Conservation (phyloP, 1,284 basidiomycete genomes). For the Cystobasidiaceae sp. region DNA sequence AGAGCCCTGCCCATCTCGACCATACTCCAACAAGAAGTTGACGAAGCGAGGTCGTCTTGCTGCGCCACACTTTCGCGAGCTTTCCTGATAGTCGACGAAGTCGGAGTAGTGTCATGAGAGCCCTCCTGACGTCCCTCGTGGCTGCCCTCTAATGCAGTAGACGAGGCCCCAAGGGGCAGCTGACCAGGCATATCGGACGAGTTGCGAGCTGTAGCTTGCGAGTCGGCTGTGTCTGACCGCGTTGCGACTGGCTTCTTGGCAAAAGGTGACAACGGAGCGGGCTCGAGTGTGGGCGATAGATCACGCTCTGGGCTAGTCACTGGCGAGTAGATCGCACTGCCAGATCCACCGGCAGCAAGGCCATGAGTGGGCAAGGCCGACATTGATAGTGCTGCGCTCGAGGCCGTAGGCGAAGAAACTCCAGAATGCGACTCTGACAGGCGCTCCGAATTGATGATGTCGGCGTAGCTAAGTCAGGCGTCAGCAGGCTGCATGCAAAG, state of each 20-base stretch:
- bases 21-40: not conserved
- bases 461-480: not conserved
- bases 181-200: slow-evolving; percentile 1
- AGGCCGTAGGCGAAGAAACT: slow-evolving; percentile 9
- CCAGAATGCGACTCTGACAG: slow-evolving; percentile 12
- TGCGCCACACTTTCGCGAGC: not conserved
- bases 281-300: not conserved
- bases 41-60: not conserved
- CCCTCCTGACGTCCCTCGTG: too few relatives aligned
- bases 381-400: slow-evolving; percentile 2
- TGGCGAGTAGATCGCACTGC: slow-evolving; percentile 10
- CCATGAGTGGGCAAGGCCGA: too few relatives aligned
- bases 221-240: not conserved
- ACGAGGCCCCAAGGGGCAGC: not conserved
- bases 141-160: not conserved
- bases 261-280: not conserved
- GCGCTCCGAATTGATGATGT: slow-evolving; percentile 23
- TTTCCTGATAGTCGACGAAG: not conserved
- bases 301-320: slow-evolving; percentile 3
- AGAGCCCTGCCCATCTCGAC: slow-evolving; percentile 9
- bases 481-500: not conserved
- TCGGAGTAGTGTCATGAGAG: slow-evolving; percentile 2
- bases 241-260: not conserved
- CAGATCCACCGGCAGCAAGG: not conserved
- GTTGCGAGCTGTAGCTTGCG: not conserved